Evolutionary conservation across 1,139 yeast species (phyloP), one percentile per base, ranked within the genome.

Genomic region (Kurtzmaniella quercitrusa): DNA sequence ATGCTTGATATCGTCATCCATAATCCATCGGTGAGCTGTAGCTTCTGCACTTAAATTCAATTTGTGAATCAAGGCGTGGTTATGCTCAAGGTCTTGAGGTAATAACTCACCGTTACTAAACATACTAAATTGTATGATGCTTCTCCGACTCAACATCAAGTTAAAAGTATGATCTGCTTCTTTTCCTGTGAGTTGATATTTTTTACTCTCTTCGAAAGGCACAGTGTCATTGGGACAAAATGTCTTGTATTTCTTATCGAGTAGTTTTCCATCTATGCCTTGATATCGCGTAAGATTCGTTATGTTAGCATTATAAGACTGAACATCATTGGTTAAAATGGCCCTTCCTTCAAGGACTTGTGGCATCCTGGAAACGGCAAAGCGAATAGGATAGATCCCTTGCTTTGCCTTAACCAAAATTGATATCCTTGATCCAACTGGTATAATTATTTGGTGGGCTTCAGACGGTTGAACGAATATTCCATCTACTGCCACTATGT

Each of bases 401-500:
- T 42, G 40, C 10, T 52, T 50, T 2, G 69, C 62, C 43, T 60
- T 54, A n/a, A 67, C 56, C 6, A 63, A 41, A 8, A 62, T 50
- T 2, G 67, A 55, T 25, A 59, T 47, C 34, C 69, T 44, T 9
- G 65, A 52, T 7, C 66, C 73, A 43, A 59, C 66, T 2, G 66
- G 69, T 39, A 62, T 50, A 21, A 53, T 55, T 7, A 59, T 39
- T 38, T 58, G 65, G 37, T 62, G 55, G 7, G 50, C 60, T 8
- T 41, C 41, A 14, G 41, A 42, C 7, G 73, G 71, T 15, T 53
- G 38, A 12, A 62, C 55, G 43, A 58, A 67, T 3, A 54, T 48
- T 2, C 72, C 72, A 43, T 53, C 72, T 11, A 66, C 56, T 5
- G 68, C 68, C 17, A 67, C 51, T 2, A 66, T 56, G 34, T 55